Evolutionary conservation across 2,329 filamentous ascomycete genomes (phyloP).

Genomic region (Pseudopithomyces chartarum): DNA sequence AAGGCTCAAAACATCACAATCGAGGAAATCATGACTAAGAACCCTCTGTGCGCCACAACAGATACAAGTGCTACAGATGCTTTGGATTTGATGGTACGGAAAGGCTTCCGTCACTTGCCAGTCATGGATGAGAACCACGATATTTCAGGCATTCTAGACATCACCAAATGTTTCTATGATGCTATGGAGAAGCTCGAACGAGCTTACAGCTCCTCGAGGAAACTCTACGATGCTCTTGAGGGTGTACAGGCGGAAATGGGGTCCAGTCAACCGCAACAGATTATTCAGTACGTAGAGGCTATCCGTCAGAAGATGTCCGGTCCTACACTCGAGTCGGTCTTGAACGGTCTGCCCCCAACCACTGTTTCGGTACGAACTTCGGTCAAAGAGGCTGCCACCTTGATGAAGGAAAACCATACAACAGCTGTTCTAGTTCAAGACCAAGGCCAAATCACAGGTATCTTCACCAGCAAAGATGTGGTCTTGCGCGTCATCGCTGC

Average conservation of each 20-base stretch:
- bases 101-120: conserved; percentile 95
- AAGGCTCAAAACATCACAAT: conserved; percentile 92
- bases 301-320: conserved; percentile 96
- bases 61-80: conserved; percentile 98
- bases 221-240: conserved; percentile 95
- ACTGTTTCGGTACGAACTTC: conserved; percentile 96
- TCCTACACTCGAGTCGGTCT: conserved; percentile 90
- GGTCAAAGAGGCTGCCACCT: conserved; percentile 89
- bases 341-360: conserved; percentile 88
- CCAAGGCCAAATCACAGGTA: conserved; percentile 95
- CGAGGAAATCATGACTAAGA: conserved; percentile 99
- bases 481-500: conserved; percentile 97
- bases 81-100: conserved; percentile 95
- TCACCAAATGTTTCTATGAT: conserved; percentile 99
- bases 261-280: conserved; percentile 94
- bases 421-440: conserved; percentile 96
- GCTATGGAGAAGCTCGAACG: conserved; percentile 99
- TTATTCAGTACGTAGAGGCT: conserved; percentile 98
- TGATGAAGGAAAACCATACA: conserved; percentile 99
- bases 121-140: conserved; percentile 99
- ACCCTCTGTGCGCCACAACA: conserved; percentile 93
- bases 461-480: conserved; percentile 99
- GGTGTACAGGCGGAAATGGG: conserved; percentile 97
- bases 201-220: conserved; percentile 96
- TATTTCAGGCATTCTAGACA: conserved; percentile 96